These are phyloP conservation scores for Emericellopsis cladophorae DNA, from an alignment of 2,329 filamentous ascomycete genomes.

Conservation along the genomic window DNA sequence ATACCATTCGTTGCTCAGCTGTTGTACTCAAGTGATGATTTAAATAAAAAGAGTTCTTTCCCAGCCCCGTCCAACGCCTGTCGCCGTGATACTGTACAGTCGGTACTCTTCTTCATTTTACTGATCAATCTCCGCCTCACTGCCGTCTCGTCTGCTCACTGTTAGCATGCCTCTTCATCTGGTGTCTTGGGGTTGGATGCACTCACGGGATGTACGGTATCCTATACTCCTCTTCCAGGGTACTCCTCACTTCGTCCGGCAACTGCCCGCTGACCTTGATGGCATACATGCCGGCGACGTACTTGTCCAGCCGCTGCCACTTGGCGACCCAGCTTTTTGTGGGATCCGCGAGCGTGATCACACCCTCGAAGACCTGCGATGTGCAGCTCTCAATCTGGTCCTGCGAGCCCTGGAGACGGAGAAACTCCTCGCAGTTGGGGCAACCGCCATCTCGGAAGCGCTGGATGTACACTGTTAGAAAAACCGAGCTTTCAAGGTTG, in stretches of 20 bases:
- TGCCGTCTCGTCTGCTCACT: slow-evolving; percentile 39
- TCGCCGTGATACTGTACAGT: background rate
- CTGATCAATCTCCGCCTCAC: slow-evolving; percentile 33
- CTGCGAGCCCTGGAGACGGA: slow-evolving; percentile 65
- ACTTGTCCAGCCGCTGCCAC: slow-evolving; percentile 85
- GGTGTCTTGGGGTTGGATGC: slow-evolving; percentile 13
- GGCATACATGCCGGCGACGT: slow-evolving; percentile 82
- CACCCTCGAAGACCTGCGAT: slow-evolving; percentile 87
- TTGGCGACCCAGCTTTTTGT: slow-evolving; percentile 84
- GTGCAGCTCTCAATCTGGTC: slow-evolving; percentile 89
- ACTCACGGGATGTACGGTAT: slow-evolving; percentile 55
- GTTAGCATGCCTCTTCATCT: background rate
- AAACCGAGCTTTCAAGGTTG: background rate
- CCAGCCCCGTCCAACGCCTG: background rate
- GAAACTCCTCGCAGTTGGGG: slow-evolving; percentile 91
- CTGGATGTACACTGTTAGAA: slow-evolving; percentile 25
- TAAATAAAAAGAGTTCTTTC: background rate
- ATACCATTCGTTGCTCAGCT: background rate
- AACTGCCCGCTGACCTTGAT: slow-evolving; percentile 83
- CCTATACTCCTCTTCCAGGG: slow-evolving; percentile 50
- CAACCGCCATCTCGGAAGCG: slow-evolving; percentile 81
- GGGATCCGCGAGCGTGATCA: slow-evolving; percentile 79
- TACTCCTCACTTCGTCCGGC: slow-evolving; percentile 49
- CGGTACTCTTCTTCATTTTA: background rate
- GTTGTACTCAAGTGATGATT: background rate